Conservation (phyloP, 306 rosid species). For the Castanopsis chinensis region DNA sequence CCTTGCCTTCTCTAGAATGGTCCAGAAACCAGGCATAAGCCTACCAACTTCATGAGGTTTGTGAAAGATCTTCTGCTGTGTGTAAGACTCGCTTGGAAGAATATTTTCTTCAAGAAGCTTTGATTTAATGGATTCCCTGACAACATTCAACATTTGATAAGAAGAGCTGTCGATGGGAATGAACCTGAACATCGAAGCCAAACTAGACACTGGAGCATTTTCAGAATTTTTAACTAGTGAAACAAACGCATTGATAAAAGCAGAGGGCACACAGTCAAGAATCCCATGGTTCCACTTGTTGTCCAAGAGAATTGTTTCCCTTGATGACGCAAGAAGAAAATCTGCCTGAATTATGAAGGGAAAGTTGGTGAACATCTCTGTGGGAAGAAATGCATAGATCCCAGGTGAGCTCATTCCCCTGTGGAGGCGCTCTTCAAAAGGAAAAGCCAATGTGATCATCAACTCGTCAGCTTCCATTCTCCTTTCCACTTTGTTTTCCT, state of each 20-base stretch:
- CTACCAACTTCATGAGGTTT: background rate
- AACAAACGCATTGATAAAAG: constrained; percentile 15
- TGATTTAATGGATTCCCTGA: constrained; percentile 4
- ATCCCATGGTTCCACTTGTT: constrained; percentile 24
- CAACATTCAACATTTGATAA: background rate
- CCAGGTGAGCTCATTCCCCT: constrained; percentile 10
- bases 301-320: constrained; percentile 18
- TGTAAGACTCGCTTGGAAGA: background rate
- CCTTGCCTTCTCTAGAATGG: background rate
- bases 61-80: background rate
- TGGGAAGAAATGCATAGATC: constrained; percentile 18
- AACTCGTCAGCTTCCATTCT: constrained; percentile 18
- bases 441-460: constrained; percentile 26
- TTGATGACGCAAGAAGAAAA: constrained; percentile 24
- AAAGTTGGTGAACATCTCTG: constrained; percentile 18
- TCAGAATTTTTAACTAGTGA: background rate
- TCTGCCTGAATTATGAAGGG: constrained; percentile 28
- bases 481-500: background rate
- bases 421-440: constrained; percentile 9
- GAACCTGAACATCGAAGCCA: background rate
- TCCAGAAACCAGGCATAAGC: background rate
- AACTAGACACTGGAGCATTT: background rate
- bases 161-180: constrained; percentile 15
- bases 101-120: background rate
- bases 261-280: constrained; percentile 21